Base-by-base conservation (phyloP, 805 yeast species). In the Saccharomycopsis selenospora region DNA sequence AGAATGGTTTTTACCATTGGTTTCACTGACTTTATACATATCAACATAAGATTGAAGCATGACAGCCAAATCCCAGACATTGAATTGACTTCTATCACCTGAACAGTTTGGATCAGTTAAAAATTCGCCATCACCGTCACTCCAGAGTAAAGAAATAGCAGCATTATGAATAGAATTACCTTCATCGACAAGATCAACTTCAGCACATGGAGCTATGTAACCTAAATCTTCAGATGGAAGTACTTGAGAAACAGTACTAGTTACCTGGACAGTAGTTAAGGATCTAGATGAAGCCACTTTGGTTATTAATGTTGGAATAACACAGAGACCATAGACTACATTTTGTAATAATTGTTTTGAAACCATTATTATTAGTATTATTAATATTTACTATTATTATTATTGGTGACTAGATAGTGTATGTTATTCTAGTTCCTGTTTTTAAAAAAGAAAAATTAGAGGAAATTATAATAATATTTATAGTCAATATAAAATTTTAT, bases 1-100 rank as follows among this genome's bases (percentile, higher is more conserved):
- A 10, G n/a, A 33, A 6, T 33, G 38, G 10, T 20, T 33, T 7
- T 17, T 33, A 14, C 20, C 38, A 6, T 33, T 33, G 18, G 10
- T 10, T 33, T 33, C 17, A 14, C 17, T 33, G 4, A 33, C 38
- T 33, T 33, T 33, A 10, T 33, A 33, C 10, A 33, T 6, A 57
- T 82, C 89, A 1, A 79, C 79, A 46, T 80, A 68, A 0, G 87
- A 80, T 59, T 82, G 89, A 0, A 74, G 73, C 1, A 78, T 82
- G 23, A 82, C 80, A 0, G 85, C 71, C 4, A 79, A 76, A 0
- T 85, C 79, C 86, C 87, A 82, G 13, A 80, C 75, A 28, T 33
- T 33, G 38, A 33, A 33, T 20, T 33, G 38, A 14, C 38, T 33
- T 33, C 38, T 33, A 33, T 4, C 10, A 6, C 38, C 38, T 6